Evolutionary conservation across 768 basidiomycete species (phyloP), one percentile per base, ranked within the genome.

Genomic region (Glaciozyma antarctica): DNA sequence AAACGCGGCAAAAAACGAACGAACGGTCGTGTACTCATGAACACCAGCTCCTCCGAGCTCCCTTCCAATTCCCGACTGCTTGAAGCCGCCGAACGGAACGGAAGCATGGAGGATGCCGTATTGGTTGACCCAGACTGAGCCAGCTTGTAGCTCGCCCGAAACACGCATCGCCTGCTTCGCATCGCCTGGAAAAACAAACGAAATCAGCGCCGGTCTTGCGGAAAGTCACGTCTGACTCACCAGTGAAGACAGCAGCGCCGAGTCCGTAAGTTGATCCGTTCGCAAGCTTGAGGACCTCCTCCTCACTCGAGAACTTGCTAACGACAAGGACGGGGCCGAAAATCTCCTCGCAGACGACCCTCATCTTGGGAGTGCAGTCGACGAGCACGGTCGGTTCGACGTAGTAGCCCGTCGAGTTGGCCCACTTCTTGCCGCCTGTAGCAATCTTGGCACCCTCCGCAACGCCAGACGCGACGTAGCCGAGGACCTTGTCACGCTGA

Each of bases 361-460:
- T 88, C 91, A 95, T 65, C 7, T 19, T 4, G 15, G 56, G 57
- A 28, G 51, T 84, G 71, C 91, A 83, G 70, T 91, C 84, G 41
- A 85, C 84, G 76, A 98, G 88, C 74, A 97, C 89, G 0, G 93
- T 95, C 38, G 94, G 90, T 74, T 92, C 85, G 51, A 95, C 84
- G 76, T 82, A 98, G 77, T 81, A 98, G 10, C 94, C 94, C 73
- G 88, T 44, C n/a, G 60, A 56, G 30, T 49, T 45, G 5, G 51
- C 44, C 63, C 63, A 65, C 44, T 61, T 87, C 73, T 82, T 80
- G 22, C 94, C 94, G n/a, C 94, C 94, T 3, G 88, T 78, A 38
- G 82, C 77, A 32, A 85, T 77, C 68, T 81, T 86, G 4, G 94
- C 94, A 21, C 94, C 94, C 75, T 88, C 85, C 63, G 81, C 73